Percentiles rank a stretch among this genome's conserved stretches.
phyloP scores from a whole-genome alignment of 768 basidiomycete genomes.

The Mycena rebaudengoi region DNA sequence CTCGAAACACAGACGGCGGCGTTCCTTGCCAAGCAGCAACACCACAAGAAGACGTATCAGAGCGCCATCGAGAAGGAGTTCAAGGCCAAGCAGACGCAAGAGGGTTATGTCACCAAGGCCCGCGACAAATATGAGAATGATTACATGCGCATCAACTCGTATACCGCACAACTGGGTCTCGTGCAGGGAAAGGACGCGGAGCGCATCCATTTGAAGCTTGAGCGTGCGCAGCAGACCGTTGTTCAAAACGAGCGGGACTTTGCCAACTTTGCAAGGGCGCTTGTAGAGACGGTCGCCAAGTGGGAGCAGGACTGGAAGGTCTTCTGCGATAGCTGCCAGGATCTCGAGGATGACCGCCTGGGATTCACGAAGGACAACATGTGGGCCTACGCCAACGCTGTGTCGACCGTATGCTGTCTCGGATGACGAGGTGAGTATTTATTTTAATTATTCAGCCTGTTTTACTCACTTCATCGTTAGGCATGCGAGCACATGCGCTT shows the following conservation, averaged over 20 bases:
- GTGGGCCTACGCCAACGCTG: slow-evolving; percentile 95
- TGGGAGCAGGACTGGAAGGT: slow-evolving; percentile 96
- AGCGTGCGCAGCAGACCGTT: slow-evolving; percentile 91
- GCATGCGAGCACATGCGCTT: slow-evolving; percentile 91
- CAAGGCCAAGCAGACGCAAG: slow-evolving; percentile 89
- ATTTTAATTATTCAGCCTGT: neutral
- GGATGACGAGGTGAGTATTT: slow-evolving; percentile 85
- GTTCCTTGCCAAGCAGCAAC: slow-evolving; percentile 71
- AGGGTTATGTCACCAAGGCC: slow-evolving; percentile 86
- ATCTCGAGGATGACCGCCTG: slow-evolving; percentile 93
- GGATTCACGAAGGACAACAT: slow-evolving; percentile 95
- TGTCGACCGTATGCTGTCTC: slow-evolving; percentile 95
- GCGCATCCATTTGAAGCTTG: slow-evolving; percentile 86
- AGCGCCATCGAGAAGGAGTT: slow-evolving; percentile 86
- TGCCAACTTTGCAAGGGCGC: slow-evolving; percentile 80
- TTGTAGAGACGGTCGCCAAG: slow-evolving; percentile 80
- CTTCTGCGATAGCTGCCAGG: slow-evolving; percentile 95
- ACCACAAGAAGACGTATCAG: slow-evolving; percentile 80
- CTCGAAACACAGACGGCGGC: slow-evolving; percentile 72
- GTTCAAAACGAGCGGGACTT: slow-evolving; percentile 93
- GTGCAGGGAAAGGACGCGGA: slow-evolving; percentile 95
- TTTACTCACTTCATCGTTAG: slow-evolving; percentile 49
- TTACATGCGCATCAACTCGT: slow-evolving; percentile 92
- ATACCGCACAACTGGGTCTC: slow-evolving; percentile 89
- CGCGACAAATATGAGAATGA: slow-evolving; percentile 94